These are phyloP conservation scores for Neopestalotiopsis sp. DNA, from an alignment of 2,329 filamentous ascomycete genomes.

Conservation along the genomic window DNA sequence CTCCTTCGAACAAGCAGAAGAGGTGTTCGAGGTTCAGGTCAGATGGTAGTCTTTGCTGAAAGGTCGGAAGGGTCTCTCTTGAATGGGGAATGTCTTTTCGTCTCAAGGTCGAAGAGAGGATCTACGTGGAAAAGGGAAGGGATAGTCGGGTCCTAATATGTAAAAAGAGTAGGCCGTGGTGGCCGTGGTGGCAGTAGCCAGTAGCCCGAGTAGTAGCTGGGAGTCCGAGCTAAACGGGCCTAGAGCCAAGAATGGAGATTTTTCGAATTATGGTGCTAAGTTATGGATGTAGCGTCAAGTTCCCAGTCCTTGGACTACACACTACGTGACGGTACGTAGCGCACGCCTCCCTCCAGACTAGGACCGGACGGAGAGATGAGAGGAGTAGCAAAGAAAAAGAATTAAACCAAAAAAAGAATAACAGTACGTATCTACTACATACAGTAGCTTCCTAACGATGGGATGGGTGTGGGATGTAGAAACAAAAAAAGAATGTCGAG, in stretches of 20 bases:
- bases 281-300: background rate
- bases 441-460: background rate
- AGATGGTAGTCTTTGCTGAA: slow-evolving; percentile 2
- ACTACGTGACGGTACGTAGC: too few relatives aligned
- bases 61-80: background rate
- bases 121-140: slow-evolving; percentile 1
- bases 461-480: background rate
- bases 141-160: slow-evolving; percentile 4
- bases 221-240: slow-evolving; percentile 3
- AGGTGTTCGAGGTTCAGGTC: background rate
- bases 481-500: background rate
- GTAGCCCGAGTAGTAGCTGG: background rate
- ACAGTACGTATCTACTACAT: background rate
- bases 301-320: too few relatives aligned
- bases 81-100: background rate
- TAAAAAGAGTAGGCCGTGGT: background rate
- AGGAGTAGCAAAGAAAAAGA: too few relatives aligned
- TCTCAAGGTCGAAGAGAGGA: slow-evolving; percentile 1
- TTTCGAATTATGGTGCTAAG: background rate
- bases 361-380: too few relatives aligned
- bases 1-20: background rate
- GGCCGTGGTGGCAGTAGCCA: background rate
- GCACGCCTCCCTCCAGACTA: too few relatives aligned
- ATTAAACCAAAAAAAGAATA: too few relatives aligned
- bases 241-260: slow-evolving; percentile 3